Base-by-base conservation (phyloP, 2,329 filamentous ascomycete genomes). In the Tolypocladium paradoxum region DNA sequence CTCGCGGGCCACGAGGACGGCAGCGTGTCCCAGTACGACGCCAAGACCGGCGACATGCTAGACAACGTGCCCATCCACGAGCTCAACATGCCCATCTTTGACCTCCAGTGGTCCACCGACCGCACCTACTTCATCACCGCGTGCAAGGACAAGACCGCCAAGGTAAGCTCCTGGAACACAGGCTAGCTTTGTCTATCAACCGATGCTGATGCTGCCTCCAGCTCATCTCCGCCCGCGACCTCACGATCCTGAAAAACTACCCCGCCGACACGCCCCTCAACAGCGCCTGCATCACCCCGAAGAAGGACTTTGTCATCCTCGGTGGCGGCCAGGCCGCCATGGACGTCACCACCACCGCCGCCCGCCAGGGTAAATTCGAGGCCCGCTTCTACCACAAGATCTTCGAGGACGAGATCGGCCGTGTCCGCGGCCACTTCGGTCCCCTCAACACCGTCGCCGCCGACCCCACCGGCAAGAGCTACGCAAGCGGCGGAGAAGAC, bases 311-410 rank as follows among this genome's bases (percentile, higher is more conserved):
- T 68, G 92, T 99, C 61, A 95, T 99, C 67, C 86, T 99, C 46
- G 93, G 93, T 64, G 93, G 93, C 83, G 93, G 93, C 64, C 93
- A 99, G 76, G 93, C 91, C 60, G 93, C 93, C 68, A 96, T 96
- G 90, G 92, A 97, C 68, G 93, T 99, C 73, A 99, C 93, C 55
- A 95, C 89, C 52, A 97, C 93, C 50, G 87, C 87, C 35, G 85
- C 90, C 49, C 84, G 93, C 61, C 93, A 99, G 79, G 93, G 93
- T 75, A 97, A 97, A 76, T 99, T 99, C 78, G 93, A 99, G 75
- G 93, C 93, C 46, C 85, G 93, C 61, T 99, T 99, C 81, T 99
- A 96, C 81, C 93, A 99, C 85, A 97, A 95, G 82, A 87, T 99
- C 70, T 97, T 99, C 70, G 90, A 96, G 74, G 92, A 99, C 73